These are phyloP conservation scores for Bryopsis sp. DNA, from an alignment of 139 green algal genomes.

Conservation along the genomic window DNA sequence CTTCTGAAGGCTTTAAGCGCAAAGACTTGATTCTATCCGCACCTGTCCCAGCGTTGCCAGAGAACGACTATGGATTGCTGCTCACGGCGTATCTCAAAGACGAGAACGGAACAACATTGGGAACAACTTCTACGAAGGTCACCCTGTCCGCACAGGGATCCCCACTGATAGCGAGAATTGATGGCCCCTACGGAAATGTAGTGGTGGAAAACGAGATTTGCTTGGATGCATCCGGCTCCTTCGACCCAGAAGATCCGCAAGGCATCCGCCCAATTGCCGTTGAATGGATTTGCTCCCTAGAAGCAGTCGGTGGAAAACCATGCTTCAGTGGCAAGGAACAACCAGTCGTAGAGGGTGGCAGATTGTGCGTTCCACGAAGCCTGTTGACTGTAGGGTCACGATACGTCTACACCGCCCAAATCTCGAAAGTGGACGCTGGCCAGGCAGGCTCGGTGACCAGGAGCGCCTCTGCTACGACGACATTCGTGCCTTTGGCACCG, in stretches of 20 bases:
- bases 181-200: neutral
- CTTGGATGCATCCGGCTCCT: neutral
- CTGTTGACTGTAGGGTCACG: neutral
- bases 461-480: neutral
- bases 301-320: neutral
- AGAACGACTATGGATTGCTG: neutral
- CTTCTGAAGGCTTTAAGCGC: neutral
- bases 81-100: neutral
- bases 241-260: neutral
- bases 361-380: neutral
- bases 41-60: neutral
- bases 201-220: neutral
- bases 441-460: neutral
- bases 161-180: neutral
- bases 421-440: neutral
- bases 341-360: neutral
- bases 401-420: neutral
- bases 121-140: neutral
- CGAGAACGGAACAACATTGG: neutral
- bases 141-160: neutral
- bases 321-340: neutral
- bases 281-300: neutral
- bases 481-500: neutral
- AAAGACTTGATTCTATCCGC: neutral
- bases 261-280: neutral